Base-by-base conservation (phyloP, 2,329 filamentous ascomycete species). In the Pezicula radicicola region DNA sequence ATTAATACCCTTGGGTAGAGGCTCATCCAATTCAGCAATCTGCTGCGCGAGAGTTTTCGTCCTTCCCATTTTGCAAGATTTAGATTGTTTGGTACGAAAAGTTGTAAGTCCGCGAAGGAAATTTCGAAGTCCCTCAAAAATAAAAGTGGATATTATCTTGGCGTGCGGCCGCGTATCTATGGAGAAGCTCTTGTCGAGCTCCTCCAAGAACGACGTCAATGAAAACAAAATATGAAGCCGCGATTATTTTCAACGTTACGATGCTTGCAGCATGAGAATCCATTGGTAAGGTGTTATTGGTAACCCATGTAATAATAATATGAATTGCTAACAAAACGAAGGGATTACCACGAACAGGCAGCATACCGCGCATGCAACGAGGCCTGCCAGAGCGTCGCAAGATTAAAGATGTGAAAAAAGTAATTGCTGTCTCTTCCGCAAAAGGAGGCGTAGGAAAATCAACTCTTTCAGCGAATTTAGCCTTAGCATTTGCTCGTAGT, bases 401-500 rank as follows among this genome's bases (percentile, higher is more conserved):
- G 61, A 96, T 99, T 60, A 80, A 81, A 25, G 85, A 92, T 67
- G 93, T 99, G 21, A 81, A 84, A 59, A 96, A 96, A 68, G 85
- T 97, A n/a, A 83, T 99, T 53, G 91, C 92, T n/a, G 90, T 99
- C 13, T 96, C 91, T 4, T 97, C 92, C 1, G 94, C 94, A 13
- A 99, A 99, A 67, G 94, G 94, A 2, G 94, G 94, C n/a, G 94
- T 99, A 0, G 94, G 94, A 1, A 99, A 99, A 68, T 96, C 91
- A 61, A 99, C 94, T 37, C 3, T 41, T 33, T 48, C 56, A 79
- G 83, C 82, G 44, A 99, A 99, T 63, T 77, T 99, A 21, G 89
- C 94, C 0, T 78, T 99, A 0, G 84, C 92, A 5, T 90, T 96
- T 66, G 91, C 93, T 2, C 84, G 88, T 40, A 83, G 84, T 51